phyloP scores from a whole-genome alignment of 805 yeast species.

The Yueomyces sp. region DNA sequence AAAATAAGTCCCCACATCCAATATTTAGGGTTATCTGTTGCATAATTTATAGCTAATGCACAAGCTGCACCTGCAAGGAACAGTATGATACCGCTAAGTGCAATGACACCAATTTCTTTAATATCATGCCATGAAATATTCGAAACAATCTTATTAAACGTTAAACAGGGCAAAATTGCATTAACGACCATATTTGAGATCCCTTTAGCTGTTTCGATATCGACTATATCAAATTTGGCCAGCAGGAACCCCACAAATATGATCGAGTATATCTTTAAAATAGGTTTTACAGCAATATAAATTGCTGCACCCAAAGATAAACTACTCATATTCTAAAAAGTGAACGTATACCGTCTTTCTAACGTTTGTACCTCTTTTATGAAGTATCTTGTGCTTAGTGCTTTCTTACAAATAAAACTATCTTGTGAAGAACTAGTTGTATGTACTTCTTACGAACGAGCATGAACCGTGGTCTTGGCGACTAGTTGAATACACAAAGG shows the following conservation, averaged over 20 bases:
- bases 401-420: too few species aligned
- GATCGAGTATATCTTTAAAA: constrained; percentile 66
- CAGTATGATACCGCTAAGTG: constrained; percentile 33
- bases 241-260: constrained; percentile 52
- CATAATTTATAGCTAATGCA: constrained; percentile 28
- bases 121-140: constrained; percentile 57
- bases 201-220: constrained; percentile 56
- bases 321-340: too few species aligned
- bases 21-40: constrained; percentile 49
- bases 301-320: constrained; percentile 44
- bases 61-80: constrained; percentile 33
- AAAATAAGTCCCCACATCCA: constrained; percentile 69
- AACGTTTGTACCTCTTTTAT: too few species aligned
- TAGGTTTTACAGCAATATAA: constrained; percentile 75
- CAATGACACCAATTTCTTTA: constrained; percentile 53
- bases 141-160: constrained; percentile 58
- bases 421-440: too few species aligned
- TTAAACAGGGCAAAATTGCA: constrained; percentile 60
- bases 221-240: constrained; percentile 47
- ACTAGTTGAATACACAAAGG: too few species aligned
- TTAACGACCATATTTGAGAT: constrained; percentile 56
- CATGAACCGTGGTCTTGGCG: too few species aligned
- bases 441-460: too few species aligned
- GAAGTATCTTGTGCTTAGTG: too few species aligned
- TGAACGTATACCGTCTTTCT: too few species aligned